phyloP scores from a whole-genome alignment of 495 filamentous ascomycete species.

The Penicillium angulare region DNA sequence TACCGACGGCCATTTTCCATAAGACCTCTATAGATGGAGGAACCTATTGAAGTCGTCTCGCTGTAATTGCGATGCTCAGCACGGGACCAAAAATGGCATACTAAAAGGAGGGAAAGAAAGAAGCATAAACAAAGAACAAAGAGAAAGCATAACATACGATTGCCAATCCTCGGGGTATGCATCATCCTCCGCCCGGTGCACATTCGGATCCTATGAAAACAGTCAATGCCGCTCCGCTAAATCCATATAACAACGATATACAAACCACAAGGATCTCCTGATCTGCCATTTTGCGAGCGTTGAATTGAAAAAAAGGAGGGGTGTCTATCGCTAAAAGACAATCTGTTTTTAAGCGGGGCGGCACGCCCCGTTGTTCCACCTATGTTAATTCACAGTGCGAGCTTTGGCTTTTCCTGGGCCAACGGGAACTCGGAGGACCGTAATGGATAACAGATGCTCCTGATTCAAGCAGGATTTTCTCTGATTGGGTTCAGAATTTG shows the following conservation, averaged over 20 bases:
- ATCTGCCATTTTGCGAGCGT: not conserved
- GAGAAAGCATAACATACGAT: not conserved
- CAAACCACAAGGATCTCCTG: not conserved
- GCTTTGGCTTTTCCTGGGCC: not conserved
- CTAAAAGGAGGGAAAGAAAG: too few relatives aligned
- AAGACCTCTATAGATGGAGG: conserved; percentile 2
- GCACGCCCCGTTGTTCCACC: not conserved
- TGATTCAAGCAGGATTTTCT: too few relatives aligned
- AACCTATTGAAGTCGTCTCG: conserved; percentile 3
- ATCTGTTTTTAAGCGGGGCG: not conserved
- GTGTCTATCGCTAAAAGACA: not conserved
- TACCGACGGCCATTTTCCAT: conserved; percentile 10
- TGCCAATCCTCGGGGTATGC: not conserved
- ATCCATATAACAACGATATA: not conserved
- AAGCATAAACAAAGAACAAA: too few relatives aligned
- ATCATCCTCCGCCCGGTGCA: not conserved
- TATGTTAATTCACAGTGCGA: not conserved
- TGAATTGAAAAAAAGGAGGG: not conserved
- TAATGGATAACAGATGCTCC: too few relatives aligned
- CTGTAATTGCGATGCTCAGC: not conserved
- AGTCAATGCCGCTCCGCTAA: not conserved
- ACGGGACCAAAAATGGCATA: too few relatives aligned
- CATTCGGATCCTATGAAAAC: not conserved
- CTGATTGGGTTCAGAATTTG: too few relatives aligned
- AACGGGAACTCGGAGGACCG: not conserved